Base-by-base conservation (phyloP, 129 eudicot species). In the Artemisia tridentata region DNA sequence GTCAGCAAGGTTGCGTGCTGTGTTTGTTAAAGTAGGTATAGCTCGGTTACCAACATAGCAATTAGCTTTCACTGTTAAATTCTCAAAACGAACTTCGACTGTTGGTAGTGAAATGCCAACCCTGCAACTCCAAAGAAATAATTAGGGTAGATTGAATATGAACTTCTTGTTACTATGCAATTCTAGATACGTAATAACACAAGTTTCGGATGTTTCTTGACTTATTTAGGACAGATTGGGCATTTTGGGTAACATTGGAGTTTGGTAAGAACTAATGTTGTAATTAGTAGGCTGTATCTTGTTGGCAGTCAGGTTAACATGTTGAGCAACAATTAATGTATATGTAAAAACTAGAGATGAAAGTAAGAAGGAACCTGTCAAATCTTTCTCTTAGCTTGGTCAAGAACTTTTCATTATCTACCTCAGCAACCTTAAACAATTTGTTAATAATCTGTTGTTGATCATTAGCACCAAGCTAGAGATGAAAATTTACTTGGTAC, bases 351-450 rank as follows among this genome's bases (percentile, higher is more conserved):
- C 13, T 49, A 38, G 23, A 76, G 15, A 71, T 46, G 47, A 27
- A 72, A 47, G 17, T 15, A 78, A 55, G 47, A 21, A 68, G 70
- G 66, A 84, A 72, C 97, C 84, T 86, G 31, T 88, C 80, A 47
- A 84, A 84, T 63, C 97, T 82, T 65, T 80, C 78, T 59, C 88
- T 80, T 25, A 85, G 66, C 73, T 85, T 86, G 20, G 51, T 78
- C 70, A 91, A 70, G 71, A 91, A 75, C 84, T 82, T 84, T 70
- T 72, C 90, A 69, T 88, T 91, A 69, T 91, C 97, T 23, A 85
- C 88, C 78, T 91, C 96, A 18, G 85, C 80, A 78, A 88, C 96
- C 75, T 68, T 85, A 72, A 91, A 82, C 68, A 85, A 19, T 18
- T 74, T 55, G 47, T 85, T 84, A 29, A 91, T 77, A 72, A 91